Evolutionary conservation across 805 yeast genomes (phyloP).

Genomic region (Saccharomycopsis sp.): DNA sequence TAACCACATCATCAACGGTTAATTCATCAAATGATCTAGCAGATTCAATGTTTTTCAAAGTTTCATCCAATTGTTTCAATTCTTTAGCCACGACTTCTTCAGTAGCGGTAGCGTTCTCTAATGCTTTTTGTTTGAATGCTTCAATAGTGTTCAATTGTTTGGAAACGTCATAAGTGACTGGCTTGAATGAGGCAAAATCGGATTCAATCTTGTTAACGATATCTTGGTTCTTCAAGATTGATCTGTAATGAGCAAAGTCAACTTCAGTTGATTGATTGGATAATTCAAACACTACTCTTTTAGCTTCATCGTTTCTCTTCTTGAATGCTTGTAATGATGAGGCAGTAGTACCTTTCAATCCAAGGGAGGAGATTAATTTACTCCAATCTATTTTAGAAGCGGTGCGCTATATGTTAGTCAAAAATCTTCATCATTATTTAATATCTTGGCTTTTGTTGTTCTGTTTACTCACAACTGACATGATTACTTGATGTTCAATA

Average conservation of each 20-base stretch:
- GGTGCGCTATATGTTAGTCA: slow-evolving; percentile 36
- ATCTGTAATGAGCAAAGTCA: slow-evolving; percentile 76
- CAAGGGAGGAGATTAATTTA: slow-evolving; percentile 78
- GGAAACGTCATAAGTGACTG: slow-evolving; percentile 77
- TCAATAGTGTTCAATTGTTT: slow-evolving; percentile 89
- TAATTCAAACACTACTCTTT: slow-evolving; percentile 67
- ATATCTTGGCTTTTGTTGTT: background rate
- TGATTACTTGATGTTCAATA: background rate
- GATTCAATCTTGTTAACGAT: slow-evolving; percentile 76
- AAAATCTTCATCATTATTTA: background rate
- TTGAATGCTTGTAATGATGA: slow-evolving; percentile 83
- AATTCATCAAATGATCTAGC: slow-evolving; percentile 98
- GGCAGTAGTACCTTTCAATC: slow-evolving; percentile 90
- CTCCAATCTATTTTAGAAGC: slow-evolving; percentile 94
- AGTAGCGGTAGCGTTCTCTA: slow-evolving; percentile 91
- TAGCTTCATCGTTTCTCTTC: slow-evolving; percentile 98
- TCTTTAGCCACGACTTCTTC: slow-evolving; percentile 84
- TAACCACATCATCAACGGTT: slow-evolving; percentile 88
- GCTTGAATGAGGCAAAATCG: slow-evolving; percentile 69
- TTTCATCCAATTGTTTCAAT: slow-evolving; percentile 75
- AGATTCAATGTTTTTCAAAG: slow-evolving; percentile 86
- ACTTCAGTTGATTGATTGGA: slow-evolving; percentile 67
- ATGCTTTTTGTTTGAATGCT: slow-evolving; percentile 89
- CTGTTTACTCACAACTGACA: slow-evolving; percentile 1
- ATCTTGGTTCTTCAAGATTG: slow-evolving; percentile 71